Evolutionary conservation across 2,329 filamentous ascomycete species (phyloP).

Genomic region (Balansia obtecta): DNA sequence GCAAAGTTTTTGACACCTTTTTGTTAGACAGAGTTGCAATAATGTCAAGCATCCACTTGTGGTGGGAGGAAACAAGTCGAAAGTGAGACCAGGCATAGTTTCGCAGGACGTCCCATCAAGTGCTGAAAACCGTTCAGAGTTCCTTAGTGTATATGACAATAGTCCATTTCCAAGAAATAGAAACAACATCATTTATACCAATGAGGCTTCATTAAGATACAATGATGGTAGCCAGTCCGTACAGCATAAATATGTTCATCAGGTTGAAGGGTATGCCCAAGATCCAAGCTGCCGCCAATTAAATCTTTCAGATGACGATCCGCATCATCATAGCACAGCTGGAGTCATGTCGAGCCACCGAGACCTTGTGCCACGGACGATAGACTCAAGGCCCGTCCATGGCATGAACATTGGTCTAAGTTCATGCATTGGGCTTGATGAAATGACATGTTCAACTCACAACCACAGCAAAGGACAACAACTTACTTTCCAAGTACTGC

Average conservation of each 20-base stretch:
- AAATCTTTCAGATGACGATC: background rate
- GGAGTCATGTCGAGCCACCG: background rate
- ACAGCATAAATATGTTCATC: background rate
- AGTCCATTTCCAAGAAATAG: too few species aligned
- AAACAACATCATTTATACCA: background rate
- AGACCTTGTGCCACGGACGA: background rate
- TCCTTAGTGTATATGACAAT: too few species aligned
- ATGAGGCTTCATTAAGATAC: slow-evolving; percentile 1
- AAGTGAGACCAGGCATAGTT: background rate
- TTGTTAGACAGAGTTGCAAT: background rate
- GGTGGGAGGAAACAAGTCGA: too few species aligned
- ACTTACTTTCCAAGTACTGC: slow-evolving; percentile 67
- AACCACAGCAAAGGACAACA: background rate
- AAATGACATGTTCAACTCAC: too few species aligned
- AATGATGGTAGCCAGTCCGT: background rate
- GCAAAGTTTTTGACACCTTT: background rate
- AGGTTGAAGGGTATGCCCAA: background rate
- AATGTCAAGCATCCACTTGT: background rate
- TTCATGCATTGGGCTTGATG: too few species aligned
- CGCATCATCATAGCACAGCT: background rate
- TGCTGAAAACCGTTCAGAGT: too few species aligned
- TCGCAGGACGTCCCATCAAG: too few species aligned
- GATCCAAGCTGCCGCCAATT: background rate
- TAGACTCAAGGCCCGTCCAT: background rate
- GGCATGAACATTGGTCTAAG: too few species aligned